phyloP scores from a whole-genome alignment of 768 basidiomycete species.

The Hemileccinum rubropunctum region DNA sequence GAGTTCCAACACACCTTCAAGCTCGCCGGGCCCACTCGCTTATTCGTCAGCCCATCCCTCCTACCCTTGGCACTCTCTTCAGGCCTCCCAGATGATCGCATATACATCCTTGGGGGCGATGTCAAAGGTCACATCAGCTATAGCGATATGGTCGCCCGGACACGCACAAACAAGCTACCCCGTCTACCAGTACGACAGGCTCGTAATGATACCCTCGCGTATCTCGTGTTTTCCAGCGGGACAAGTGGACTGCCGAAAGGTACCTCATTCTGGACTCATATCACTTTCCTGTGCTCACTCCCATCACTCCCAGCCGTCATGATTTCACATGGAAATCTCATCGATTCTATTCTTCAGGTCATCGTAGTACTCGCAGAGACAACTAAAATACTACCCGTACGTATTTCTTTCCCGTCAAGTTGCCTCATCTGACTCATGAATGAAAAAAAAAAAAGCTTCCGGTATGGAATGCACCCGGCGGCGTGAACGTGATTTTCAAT shows the following conservation, averaged over 20 bases:
- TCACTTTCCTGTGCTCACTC: constrained; percentile 1
- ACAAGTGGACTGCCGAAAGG: constrained; percentile 79
- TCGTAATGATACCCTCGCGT: constrained; percentile 54
- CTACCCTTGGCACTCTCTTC: constrained; percentile 40
- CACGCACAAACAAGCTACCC: constrained; percentile 37
- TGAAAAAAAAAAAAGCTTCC: constrained; percentile 32
- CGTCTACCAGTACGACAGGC: constrained; percentile 44
- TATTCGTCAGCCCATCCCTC: constrained; percentile 53
- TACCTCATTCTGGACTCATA: constrained; percentile 15
- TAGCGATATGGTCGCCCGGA: constrained; percentile 41
- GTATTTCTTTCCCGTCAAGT: constrained; percentile 8
- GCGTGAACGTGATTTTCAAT: constrained; percentile 48
- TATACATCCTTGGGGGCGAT: constrained; percentile 49
- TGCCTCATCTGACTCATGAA: not conserved
- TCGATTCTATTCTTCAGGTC: constrained; percentile 41
- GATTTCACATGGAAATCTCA: constrained; percentile 67
- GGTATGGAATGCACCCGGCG: constrained; percentile 39
- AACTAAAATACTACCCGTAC: constrained; percentile 39
- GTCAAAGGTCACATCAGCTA: constrained; percentile 42
- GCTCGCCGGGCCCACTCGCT: constrained; percentile 44
- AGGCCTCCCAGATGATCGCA: constrained; percentile 37
- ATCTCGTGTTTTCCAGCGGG: constrained; percentile 75
- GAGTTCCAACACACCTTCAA: constrained; percentile 53
- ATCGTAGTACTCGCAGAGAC: constrained; percentile 29
- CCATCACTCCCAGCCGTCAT: constrained; percentile 57